Base-by-base conservation (phyloP, 768 basidiomycete genomes). In the Pisolithus marmoratus region DNA sequence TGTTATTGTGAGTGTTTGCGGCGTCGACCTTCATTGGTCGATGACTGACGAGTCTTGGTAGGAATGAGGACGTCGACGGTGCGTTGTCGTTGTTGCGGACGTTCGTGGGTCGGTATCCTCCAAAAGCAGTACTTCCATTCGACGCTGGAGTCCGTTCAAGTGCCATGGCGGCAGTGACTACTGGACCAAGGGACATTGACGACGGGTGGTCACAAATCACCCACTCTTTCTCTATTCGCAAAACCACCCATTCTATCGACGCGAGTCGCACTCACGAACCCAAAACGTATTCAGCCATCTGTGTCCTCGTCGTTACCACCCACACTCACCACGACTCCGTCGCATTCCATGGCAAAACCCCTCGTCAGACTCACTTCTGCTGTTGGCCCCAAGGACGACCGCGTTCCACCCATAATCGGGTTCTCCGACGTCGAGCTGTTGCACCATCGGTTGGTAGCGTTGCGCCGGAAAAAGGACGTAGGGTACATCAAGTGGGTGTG, bases 401-500 rank as follows among this genome's bases (percentile, higher is more conserved):
- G 77, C 22, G 84, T 96, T 6, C 89, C 93, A 0, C 93, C 93
- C 0, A 64, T 93, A 38, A 59, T 95, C 20, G 76, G 81, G 12
- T 95, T 93, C 63, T 58, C 70, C 15, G 91, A 95, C 62, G 57
- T 95, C n/a, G 85, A 89, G 56, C 54, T 85, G 5, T 71, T 96
- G 47, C 92, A 95, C 63, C 79, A 90, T 52, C 74, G 85, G 24
- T 67, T 93, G 26, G 80, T 85, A n/a, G 66, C 68, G 20, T 69
- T 65, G 31, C 67, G 62, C 47, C 54, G 69, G 50, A 52, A 34
- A n/a, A 70, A 74, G 37, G 80, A 81, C 17, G 71, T 94, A 24
- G 78, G 72, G 7, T 89, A 83, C 60, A 54, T 95, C 42, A 90
- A 81, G 56, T 93, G 82, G 77, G 63, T 85, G 3, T 82, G 80